Conservation (phyloP, 805 yeast species). For the Metschnikowia noctiluminum region DNA sequence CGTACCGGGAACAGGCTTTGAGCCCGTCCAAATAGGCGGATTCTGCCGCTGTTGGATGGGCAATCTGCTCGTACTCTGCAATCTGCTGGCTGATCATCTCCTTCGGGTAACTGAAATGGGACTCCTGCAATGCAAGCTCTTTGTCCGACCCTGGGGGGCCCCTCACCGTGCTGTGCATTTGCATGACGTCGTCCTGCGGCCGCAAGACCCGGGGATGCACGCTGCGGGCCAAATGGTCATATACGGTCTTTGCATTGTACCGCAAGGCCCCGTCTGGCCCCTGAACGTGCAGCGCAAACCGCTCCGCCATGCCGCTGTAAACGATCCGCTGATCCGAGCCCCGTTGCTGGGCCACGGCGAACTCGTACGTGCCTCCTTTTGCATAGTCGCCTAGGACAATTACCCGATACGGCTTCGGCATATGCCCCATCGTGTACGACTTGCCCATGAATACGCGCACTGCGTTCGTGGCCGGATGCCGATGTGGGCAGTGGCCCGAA, state of each 20-base stretch:
- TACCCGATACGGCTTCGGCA: conserved; percentile 25
- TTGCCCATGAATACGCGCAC: conserved; percentile 22
- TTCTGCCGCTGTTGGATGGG: conserved; percentile 15
- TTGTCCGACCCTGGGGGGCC: conserved; percentile 5
- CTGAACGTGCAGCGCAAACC: conserved; percentile 8
- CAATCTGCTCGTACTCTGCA: conserved; percentile 21
- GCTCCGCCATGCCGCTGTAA: conserved; percentile 14
- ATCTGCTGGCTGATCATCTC: conserved; percentile 25
- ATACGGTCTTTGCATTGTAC: conserved; percentile 21
- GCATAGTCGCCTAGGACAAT: conserved; percentile 22
- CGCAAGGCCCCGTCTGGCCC: background rate
- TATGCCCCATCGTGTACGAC: conserved; percentile 21
- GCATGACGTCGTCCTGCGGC: conserved; percentile 23
- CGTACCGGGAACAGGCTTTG: background rate
- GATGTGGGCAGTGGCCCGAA: conserved; percentile 16
- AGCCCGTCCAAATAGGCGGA: conserved; percentile 31
- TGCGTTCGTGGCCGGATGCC: conserved; percentile 12
- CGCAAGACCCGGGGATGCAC: conserved; percentile 22
- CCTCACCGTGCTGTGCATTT: conserved; percentile 21
- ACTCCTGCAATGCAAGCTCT: conserved; percentile 12
- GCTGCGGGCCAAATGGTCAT: conserved; percentile 19
- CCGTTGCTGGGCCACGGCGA: conserved; percentile 19
- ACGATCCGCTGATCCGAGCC: conserved; percentile 14
- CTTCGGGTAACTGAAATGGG: conserved; percentile 25
- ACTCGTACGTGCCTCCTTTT: conserved; percentile 29